phyloP scores from a whole-genome alignment of 2,329 filamentous ascomycete species.

The Colletotrichum filicis region DNA sequence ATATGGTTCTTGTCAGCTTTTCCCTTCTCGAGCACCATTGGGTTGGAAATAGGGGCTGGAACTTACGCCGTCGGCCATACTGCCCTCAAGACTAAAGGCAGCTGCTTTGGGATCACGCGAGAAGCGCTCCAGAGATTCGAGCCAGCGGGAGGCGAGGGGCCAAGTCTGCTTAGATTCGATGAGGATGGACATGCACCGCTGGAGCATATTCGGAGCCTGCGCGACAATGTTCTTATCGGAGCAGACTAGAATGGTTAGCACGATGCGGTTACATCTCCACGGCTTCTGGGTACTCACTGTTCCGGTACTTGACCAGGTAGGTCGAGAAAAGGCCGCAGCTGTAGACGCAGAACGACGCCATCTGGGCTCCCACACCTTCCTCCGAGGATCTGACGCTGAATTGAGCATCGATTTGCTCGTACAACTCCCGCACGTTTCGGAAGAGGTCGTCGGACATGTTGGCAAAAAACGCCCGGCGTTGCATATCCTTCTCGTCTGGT shows the following conservation, averaged over 20 bases:
- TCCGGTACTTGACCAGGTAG: slow-evolving; percentile 63
- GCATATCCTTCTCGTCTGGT: slow-evolving; percentile 50
- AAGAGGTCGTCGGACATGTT: slow-evolving; percentile 60
- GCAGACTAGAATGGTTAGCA: slow-evolving; percentile 50
- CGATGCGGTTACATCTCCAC: background rate
- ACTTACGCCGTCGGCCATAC: slow-evolving; percentile 60
- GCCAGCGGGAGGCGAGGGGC: slow-evolving; percentile 64
- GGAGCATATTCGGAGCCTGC: slow-evolving; percentile 58
- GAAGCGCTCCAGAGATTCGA: slow-evolving; percentile 60
- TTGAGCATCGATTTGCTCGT: slow-evolving; percentile 62
- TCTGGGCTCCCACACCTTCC: slow-evolving; percentile 63
- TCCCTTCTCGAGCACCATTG: too few relatives aligned
- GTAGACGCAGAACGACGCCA: slow-evolving; percentile 66
- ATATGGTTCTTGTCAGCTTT: background rate
- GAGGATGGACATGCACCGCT: slow-evolving; percentile 56
- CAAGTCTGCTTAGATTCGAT: slow-evolving; percentile 61
- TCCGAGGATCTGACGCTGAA: slow-evolving; percentile 57
- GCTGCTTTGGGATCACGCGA: slow-evolving; percentile 54
- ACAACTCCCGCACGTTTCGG: slow-evolving; percentile 58
- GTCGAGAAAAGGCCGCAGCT: slow-evolving; percentile 64
- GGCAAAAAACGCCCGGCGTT: slow-evolving; percentile 52
- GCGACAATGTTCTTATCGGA: slow-evolving; percentile 51
- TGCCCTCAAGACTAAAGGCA: slow-evolving; percentile 53
- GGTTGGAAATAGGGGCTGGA: background rate
- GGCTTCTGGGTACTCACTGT: slow-evolving; percentile 48